These are phyloP conservation scores for Aspergillus amoenus DNA, from an alignment of 2,329 filamentous ascomycete genomes.

Conservation along the genomic window DNA sequence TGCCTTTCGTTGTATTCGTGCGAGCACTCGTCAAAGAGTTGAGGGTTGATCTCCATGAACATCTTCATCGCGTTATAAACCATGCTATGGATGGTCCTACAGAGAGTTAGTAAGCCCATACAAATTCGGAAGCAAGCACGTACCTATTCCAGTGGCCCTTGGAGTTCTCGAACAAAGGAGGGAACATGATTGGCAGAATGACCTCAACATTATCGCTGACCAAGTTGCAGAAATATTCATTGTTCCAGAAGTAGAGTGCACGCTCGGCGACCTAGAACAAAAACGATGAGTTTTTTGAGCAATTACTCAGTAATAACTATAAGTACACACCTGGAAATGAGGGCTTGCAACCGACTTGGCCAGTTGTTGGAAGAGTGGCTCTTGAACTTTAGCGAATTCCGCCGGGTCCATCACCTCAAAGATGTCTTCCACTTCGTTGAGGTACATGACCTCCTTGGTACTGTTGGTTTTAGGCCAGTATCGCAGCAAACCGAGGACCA, in stretches of 20 bases:
- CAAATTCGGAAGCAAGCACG: constrained; percentile 27
- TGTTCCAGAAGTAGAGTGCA: constrained; percentile 99
- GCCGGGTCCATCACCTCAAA: constrained; percentile 99
- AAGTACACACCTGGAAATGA: constrained; percentile 74
- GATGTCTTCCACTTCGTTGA: constrained; percentile 98
- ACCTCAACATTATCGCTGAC: constrained; percentile 99
- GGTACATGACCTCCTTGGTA: constrained; percentile 99
- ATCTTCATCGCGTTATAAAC: constrained; percentile 99
- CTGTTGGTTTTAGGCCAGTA: constrained; percentile 99
- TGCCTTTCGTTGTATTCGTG: constrained; percentile 97
- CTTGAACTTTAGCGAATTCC: constrained; percentile 98
- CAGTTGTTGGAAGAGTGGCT: constrained; percentile 93
- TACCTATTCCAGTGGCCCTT: constrained; percentile 99
- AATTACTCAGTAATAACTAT: not conserved
- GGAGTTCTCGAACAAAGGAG: constrained; percentile 95
- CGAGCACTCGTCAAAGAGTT: constrained; percentile 97
- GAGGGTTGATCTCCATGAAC: constrained; percentile 99
- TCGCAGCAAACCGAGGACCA: constrained; percentile 87
- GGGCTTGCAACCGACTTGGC: constrained; percentile 97
- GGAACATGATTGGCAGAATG: constrained; percentile 99
- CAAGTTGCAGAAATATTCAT: constrained; percentile 99
- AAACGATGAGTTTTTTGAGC: constrained; percentile 15
- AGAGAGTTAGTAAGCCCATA: constrained; percentile 32
- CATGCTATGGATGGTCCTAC: constrained; percentile 97
- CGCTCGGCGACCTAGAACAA: constrained; percentile 77